These are phyloP conservation scores for Stagonosporopsis cucurbitacearum DNA, from an alignment of 2,329 filamentous ascomycete genomes.

Conservation along the genomic window DNA sequence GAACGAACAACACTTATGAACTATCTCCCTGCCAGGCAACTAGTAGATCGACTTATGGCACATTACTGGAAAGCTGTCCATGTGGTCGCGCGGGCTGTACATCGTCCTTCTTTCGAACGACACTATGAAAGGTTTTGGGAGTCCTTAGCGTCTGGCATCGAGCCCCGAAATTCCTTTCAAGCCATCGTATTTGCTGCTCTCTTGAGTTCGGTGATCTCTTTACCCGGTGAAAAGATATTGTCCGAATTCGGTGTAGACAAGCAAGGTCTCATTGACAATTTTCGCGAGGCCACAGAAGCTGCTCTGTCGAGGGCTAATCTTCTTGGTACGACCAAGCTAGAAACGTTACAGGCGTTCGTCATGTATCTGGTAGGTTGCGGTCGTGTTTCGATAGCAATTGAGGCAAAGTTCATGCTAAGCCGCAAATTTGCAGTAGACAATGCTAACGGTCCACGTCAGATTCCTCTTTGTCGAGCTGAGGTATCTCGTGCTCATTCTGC, in stretches of 20 bases:
- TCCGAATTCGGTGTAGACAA: conserved; percentile 64
- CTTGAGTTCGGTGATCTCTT: conserved; percentile 72
- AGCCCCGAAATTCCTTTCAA: conserved; percentile 69
- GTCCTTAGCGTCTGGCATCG: conserved; percentile 63
- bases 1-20: conserved; percentile 59
- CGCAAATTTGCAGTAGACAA: no score
- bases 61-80: conserved; percentile 75
- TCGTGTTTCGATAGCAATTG: not conserved
- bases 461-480: conserved; percentile 74
- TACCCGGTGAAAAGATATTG: conserved; percentile 62
- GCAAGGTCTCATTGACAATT: conserved; percentile 63
- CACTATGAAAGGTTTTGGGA: conserved; percentile 72
- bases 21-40: conserved; percentile 64
- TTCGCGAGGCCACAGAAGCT: conserved; percentile 66
- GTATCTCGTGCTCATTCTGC: conserved; percentile 77
- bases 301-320: conserved; percentile 74
- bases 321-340: conserved; percentile 72
- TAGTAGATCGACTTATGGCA: conserved; percentile 67
- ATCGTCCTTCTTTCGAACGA: conserved; percentile 70
- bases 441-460: conserved; percentile 50
- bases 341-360: conserved; percentile 77
- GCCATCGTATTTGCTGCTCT: conserved; percentile 73
- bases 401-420: not conserved
- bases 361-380: conserved; percentile 70
- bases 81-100: conserved; percentile 70